Base-by-base conservation (phyloP, 352 stramenopile genomes). In the Halophytophthora batemanensis region DNA sequence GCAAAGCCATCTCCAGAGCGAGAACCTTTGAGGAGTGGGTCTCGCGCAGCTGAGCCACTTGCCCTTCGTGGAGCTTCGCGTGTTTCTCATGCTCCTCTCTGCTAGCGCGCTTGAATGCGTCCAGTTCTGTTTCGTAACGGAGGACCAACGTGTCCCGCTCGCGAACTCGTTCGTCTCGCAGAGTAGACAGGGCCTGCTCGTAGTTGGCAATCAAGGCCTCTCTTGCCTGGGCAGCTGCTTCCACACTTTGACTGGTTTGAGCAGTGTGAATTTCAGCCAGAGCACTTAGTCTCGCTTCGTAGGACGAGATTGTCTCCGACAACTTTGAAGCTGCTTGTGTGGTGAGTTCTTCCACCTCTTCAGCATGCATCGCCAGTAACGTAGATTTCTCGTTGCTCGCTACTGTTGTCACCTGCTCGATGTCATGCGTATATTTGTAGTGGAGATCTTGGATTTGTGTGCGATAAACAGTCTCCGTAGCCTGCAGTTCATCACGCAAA, bases 61-160 rank as follows among this genome's bases (percentile, higher is more conserved):
- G 62, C 1, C 44, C 35, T 22, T 85, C 62, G 4, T 75, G 59
- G 13, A 63, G 25, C 1, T 63, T 66, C 11, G 56, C 37, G 0
- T 22, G 49, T 10, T 54, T 69, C 15, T 80, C 69, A 2, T 80
- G 33, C n/a, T 75, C 56, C 28, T 75, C 69, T 40, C 44, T 57
- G n/a, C 39, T 77, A 3, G 49, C 33, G 14, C 57, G 52, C 17
- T 64, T 80, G 12, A 82, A 37, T 1, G 51, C 25, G 21, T 82
- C 71, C 6, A 88, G 36, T 18, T 85, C 52, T 1, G 72, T 74
- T 31, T 86, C 77, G 45, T 86, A 82, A 19, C 56, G 46, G 34
- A 83, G 52, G 39, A 71, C 31, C 11, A 74, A 46, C 2, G 59
- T 21, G 33, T 61, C 54, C 11, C 46, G 41, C 38, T 72, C 49